phyloP scores from a whole-genome alignment of 257 asterid species.

The Solanum acaule region DNA sequence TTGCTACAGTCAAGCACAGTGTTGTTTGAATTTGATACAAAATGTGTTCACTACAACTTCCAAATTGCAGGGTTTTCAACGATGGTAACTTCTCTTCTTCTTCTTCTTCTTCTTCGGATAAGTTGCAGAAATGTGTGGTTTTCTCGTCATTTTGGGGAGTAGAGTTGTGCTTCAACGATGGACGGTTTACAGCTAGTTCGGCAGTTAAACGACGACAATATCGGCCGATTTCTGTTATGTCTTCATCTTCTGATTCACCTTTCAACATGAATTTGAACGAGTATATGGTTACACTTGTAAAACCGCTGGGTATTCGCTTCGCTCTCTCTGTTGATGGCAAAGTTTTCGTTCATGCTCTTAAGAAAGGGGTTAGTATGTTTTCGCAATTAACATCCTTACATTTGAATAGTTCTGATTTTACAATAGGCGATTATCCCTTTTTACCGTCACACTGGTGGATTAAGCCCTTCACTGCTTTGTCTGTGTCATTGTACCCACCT shows the following conservation, averaged over 20 bases:
- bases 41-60: constrained; percentile 45
- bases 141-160: constrained; percentile 40
- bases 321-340: constrained; percentile 81
- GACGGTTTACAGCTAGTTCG: background rate
- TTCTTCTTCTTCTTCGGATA: background rate
- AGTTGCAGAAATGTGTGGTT: constrained; percentile 1
- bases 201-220: constrained; percentile 7
- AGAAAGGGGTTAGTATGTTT: constrained; percentile 64
- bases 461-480: background rate
- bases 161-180: constrained; percentile 17
- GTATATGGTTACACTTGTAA: constrained; percentile 81
- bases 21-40: background rate
- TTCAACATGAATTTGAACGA: constrained; percentile 76
- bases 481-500: background rate
- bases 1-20: background rate
- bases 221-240: constrained; percentile 20
- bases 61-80: constrained; percentile 36
- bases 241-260: constrained; percentile 15
- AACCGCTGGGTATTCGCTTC: constrained; percentile 86
- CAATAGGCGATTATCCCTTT: background rate
- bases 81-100: background rate
- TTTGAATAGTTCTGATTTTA: background rate
- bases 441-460: background rate
- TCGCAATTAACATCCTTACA: background rate
- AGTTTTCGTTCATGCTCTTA: constrained; percentile 80